Conservation (phyloP, 2,329 filamentous ascomycete species). For the Colletotrichum spinosum region DNA sequence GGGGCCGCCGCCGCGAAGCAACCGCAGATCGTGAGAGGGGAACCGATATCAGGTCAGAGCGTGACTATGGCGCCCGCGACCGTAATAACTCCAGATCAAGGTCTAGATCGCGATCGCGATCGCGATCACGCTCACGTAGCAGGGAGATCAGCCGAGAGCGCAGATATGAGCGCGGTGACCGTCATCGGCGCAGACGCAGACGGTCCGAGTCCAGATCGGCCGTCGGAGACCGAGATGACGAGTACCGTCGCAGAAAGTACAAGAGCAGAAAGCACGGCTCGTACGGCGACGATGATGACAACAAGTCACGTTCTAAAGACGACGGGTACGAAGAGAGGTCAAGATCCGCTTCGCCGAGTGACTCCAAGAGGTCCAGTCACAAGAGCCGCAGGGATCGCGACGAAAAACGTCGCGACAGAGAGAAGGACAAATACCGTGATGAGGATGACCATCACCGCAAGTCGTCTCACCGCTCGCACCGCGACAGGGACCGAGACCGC, state of each 20-base stretch:
- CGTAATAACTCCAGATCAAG: constrained; percentile 47
- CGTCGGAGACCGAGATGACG: constrained; percentile 56
- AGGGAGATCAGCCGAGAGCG: constrained; percentile 56
- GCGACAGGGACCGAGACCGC: constrained; percentile 57
- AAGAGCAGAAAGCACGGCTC: constrained; percentile 54
- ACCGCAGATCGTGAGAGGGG: constrained; percentile 49
- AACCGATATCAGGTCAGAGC: constrained; percentile 42
- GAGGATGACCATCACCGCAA: constrained; percentile 58
- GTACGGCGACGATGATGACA: constrained; percentile 60
- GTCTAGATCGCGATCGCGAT: constrained; percentile 37
- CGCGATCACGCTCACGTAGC: constrained; percentile 49
- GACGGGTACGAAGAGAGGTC: constrained; percentile 65
- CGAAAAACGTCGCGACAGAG: constrained; percentile 55
- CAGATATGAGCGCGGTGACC: constrained; percentile 53
- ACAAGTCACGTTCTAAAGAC: constrained; percentile 46
- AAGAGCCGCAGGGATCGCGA: constrained; percentile 71
- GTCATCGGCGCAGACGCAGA: constrained; percentile 61
- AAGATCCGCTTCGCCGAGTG: constrained; percentile 73
- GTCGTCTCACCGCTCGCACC: constrained; percentile 54
- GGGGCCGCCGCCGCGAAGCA: constrained; percentile 46
- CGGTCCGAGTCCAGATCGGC: constrained; percentile 62
- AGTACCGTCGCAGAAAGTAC: constrained; percentile 63
- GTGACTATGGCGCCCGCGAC: constrained; percentile 37
- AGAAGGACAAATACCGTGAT: constrained; percentile 58
- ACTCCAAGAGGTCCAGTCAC: constrained; percentile 66